These are phyloP conservation scores for Colletotrichum limetticola DNA, from an alignment of 2,329 filamentous ascomycete species.

Conservation along the genomic window DNA sequence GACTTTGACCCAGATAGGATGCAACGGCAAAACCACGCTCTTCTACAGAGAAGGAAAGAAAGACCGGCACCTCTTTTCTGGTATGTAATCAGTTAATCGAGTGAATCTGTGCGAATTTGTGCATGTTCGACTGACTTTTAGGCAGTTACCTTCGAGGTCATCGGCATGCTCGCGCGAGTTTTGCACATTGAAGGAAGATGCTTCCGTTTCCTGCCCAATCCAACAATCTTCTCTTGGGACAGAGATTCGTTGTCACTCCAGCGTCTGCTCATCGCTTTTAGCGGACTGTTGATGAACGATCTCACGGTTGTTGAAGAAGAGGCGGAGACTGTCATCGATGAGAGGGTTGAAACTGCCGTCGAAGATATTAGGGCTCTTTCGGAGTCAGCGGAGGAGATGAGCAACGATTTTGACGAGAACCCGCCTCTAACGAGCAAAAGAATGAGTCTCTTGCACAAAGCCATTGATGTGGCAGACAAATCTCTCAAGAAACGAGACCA, in stretches of 20 bases:
- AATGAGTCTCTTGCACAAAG: not conserved
- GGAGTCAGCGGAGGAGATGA: not conserved
- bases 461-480: constrained; percentile 22
- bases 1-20: constrained; percentile 51
- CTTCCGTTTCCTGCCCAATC: constrained; percentile 55
- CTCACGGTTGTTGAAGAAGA: constrained; percentile 34
- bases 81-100: constrained; percentile 8
- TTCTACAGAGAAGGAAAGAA: constrained; percentile 39
- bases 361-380: not conserved
- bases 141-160: constrained; percentile 50
- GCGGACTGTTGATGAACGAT: constrained; percentile 38
- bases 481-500: constrained; percentile 41
- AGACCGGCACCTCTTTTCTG: constrained; percentile 41
- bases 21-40: constrained; percentile 46
- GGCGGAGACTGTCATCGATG: constrained; percentile 33
- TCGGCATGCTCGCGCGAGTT: constrained; percentile 52
- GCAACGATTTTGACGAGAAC: not conserved
- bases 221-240: constrained; percentile 64
- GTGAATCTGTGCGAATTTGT: not conserved
- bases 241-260: constrained; percentile 57
- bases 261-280: constrained; percentile 53
- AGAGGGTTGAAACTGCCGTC: not conserved
- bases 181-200: constrained; percentile 47
- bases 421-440: not conserved
- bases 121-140: not conserved